Evolutionary conservation across 306 rosid species (phyloP).

Genomic region (Casuarina cunninghamiana): DNA sequence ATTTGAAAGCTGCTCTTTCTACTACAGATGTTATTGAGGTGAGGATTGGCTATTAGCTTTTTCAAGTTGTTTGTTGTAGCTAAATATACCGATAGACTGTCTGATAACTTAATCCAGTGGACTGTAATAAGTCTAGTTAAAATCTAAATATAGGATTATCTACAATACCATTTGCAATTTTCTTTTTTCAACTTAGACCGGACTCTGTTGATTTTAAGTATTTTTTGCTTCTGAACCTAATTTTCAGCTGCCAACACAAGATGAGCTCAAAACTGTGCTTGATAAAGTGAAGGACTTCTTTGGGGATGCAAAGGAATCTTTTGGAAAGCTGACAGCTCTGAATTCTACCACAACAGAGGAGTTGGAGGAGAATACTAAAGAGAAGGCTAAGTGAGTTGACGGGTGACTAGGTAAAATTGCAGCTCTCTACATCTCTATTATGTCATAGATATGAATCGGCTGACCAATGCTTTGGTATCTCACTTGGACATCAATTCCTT

Average conservation of each 20-base stretch:
- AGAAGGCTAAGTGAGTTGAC: conserved; percentile 66
- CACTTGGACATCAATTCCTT: conserved; percentile 18
- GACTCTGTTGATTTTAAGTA: conserved; percentile 9
- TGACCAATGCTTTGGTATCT: background rate
- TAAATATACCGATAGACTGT: background rate
- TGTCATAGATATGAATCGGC: background rate
- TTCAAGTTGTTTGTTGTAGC: background rate
- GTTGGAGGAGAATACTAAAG: conserved; percentile 39
- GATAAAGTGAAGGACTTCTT: conserved; percentile 88
- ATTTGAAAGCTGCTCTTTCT: conserved; percentile 74
- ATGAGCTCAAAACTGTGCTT: conserved; percentile 69
- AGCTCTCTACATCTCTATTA: background rate
- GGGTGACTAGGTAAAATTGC: background rate
- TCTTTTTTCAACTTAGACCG: conserved; percentile 10
- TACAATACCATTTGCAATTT: conserved; percentile 5
- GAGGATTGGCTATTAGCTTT: conserved; percentile 7
- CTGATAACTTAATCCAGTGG: background rate
- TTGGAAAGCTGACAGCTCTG: conserved; percentile 66
- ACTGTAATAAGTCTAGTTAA: background rate
- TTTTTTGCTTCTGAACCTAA: conserved; percentile 27
- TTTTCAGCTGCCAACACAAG: conserved; percentile 82
- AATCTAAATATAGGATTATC: background rate
- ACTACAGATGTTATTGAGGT: conserved; percentile 85
- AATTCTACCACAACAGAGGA: conserved; percentile 41
- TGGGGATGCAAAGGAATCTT: conserved; percentile 86